Conservation (phyloP, 352 stramenopile genomes). For the Achlya hypogyna region DNA sequence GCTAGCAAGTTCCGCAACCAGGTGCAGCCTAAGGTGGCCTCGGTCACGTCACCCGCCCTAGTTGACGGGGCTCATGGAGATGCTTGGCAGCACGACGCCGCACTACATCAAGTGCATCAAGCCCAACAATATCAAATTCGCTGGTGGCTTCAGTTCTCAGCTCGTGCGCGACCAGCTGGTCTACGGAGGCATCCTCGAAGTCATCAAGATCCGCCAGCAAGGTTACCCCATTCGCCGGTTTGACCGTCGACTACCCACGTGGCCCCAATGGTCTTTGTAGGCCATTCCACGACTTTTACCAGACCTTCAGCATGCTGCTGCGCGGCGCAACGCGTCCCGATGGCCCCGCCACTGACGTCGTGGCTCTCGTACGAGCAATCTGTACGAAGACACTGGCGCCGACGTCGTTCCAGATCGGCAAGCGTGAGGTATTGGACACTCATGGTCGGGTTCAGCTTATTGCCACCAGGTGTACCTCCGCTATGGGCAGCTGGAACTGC, state of each 20-base stretch:
- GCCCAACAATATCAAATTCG: conserved; percentile 90
- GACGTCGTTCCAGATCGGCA: conserved; percentile 17
- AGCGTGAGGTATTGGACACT: conserved; percentile 13
- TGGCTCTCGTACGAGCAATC: background rate
- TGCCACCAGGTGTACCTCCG: conserved; percentile 50
- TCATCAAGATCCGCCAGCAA: conserved; percentile 87
- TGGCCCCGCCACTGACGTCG: background rate
- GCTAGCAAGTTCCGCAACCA: conserved; percentile 17
- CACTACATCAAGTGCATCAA: conserved; percentile 95
- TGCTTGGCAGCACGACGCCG: conserved; percentile 78
- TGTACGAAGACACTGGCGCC: background rate
- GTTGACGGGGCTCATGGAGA: conserved; percentile 69
- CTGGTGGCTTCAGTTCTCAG: conserved; percentile 80
- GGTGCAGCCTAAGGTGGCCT: background rate
- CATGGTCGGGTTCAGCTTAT: background rate
- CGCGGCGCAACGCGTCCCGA: background rate
- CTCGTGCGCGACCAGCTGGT: conserved; percentile 84
- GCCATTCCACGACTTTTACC: conserved; percentile 61
- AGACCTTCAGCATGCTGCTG: conserved; percentile 39
- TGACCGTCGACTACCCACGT: background rate
- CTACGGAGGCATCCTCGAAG: conserved; percentile 89
- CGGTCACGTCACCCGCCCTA: conserved; percentile 31
- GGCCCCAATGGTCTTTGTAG: conserved; percentile 28
- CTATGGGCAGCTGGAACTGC: conserved; percentile 64
- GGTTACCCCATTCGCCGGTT: conserved; percentile 74